Evolutionary conservation across 768 basidiomycete species (phyloP), one percentile per base, ranked within the genome.

Genomic region (Arthromyces matolae): DNA sequence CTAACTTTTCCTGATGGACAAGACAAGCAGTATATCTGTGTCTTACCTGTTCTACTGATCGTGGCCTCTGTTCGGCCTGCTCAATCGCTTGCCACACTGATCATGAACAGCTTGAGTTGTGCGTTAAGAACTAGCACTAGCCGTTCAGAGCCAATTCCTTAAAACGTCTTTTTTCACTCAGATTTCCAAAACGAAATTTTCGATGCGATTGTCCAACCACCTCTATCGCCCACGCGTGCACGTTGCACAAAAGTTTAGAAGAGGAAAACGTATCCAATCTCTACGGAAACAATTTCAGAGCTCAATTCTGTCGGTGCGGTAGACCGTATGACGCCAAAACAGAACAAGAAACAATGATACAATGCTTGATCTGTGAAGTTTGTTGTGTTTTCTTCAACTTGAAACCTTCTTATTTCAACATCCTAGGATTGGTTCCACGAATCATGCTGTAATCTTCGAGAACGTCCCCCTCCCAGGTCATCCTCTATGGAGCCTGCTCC

Each of bases 391-490:
- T 18, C 34, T 46, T 51, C 37, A 16, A 43, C 40, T 42, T 41
- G 24, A 20, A 9, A 24, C 37, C 43, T 55, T 44, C 58, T 50
- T 32, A 41, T 47, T 47, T 47, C n/a, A 13, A 23, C 14, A 13
- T 36, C 49, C n/a, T 52, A 91, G 89, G 89, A 93, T 60, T 93
- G 90, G 90, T 93, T 83, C 64, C 90, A 93, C 56, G 90, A 93
- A 69, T 91, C 88, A 9, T 93, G 90, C 58, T 80, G 90, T 55
- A 85, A 89, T 64, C 73, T 93, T 34, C 78, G 88, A 50, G 79
- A 84, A 61, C 76, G 77, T 18, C 86, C 85, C 8, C 54, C 66
- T 5, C 75, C 75, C 8, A 72, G 78, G 47, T 73, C 67, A 39
- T 51, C 74, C 4, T 70, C 69, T 10, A 71, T 71, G 35, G 63